phyloP scores from a whole-genome alignment of 257 asterid genomes.

The Penstemon newberryi region DNA sequence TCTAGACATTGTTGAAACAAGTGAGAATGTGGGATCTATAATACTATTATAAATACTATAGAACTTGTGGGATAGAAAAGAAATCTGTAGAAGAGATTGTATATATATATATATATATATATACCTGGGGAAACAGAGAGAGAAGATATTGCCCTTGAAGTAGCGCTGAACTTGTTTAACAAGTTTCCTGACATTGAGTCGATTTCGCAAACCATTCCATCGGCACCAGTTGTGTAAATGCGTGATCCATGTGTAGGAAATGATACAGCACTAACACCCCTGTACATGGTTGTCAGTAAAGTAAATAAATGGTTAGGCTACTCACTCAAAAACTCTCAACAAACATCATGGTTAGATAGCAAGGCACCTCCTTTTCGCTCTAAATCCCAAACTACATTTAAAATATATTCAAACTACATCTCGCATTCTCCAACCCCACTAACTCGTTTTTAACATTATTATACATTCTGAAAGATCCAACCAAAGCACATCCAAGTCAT shows the following conservation, averaged over 20 bases:
- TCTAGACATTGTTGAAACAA: not conserved
- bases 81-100: not conserved
- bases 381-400: too few species aligned
- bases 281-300: conserved; percentile 34
- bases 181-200: conserved; percentile 74
- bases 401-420: too few species aligned
- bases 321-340: conserved; percentile 1
- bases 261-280: conserved; percentile 83
- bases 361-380: not conserved
- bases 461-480: too few species aligned
- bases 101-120: too few species aligned
- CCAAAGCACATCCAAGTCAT: too few species aligned
- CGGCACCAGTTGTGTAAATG: conserved; percentile 79
- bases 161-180: conserved; percentile 63
- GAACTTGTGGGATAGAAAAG: not conserved
- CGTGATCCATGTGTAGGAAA: conserved; percentile 56
- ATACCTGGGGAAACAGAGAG: conserved; percentile 81
- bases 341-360: too few species aligned
- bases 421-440: too few species aligned
- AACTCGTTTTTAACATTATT: too few species aligned
- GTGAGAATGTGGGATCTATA: not conserved
- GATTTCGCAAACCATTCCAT: conserved; percentile 85
- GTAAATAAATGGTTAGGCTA: conserved; percentile 24
- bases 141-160: conserved; percentile 72
- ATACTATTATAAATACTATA: not conserved